Base-by-base conservation (phyloP, 208 protist genomes). In the Leishmania martiniquensis region DNA sequence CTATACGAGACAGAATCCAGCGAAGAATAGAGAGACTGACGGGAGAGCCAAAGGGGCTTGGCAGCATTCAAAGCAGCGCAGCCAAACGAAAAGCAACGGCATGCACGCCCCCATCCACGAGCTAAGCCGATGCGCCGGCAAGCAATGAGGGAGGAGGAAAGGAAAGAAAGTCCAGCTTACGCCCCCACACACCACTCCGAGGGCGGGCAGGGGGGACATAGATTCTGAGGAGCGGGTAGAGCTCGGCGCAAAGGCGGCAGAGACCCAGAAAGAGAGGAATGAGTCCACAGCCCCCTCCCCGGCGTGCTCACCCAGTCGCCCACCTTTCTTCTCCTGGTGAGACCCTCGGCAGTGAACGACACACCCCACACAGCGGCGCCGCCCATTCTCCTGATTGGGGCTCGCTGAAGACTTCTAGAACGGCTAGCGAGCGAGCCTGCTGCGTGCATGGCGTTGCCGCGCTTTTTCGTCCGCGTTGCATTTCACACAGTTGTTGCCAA, bases 401-500 rank as follows among this genome's bases (percentile, higher is more conserved):
- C 25, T 7, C 32, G 13, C n/a, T 39, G 25, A 22, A 13, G 13
- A 25, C 12, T 65, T 5, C 15, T 51, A 69, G 7, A 32, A 69
- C 39, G 20, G 34, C 29, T 20, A 39, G 20, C 22, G 67, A 37
- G 44, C 44, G 13, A 70, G 34, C 6, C 10, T 10, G 4, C 15
- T 70, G 10, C 10, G 42, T 34, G 45, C 34, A 15, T 47, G 29
- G 29, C 17, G 69, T 12, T 42, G 69, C 9, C 32, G 15, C 71
- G 76, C 62, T 20, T 51, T 37, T 32, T 49, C 71, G 44, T 72
- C 78, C 51, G 60, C 51, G 39, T 17, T 77, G 52, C 42, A 82
- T 57, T 4, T 82, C 72, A 20, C 59, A 34, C 29, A 82, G 65
- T 49, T 82, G 72, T 52, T 82, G 5, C 65, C 34, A 67, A n/a